These are phyloP conservation scores for Verticillium zaregamsianum DNA, from an alignment of 2,329 filamentous ascomycete genomes.

Conservation along the genomic window DNA sequence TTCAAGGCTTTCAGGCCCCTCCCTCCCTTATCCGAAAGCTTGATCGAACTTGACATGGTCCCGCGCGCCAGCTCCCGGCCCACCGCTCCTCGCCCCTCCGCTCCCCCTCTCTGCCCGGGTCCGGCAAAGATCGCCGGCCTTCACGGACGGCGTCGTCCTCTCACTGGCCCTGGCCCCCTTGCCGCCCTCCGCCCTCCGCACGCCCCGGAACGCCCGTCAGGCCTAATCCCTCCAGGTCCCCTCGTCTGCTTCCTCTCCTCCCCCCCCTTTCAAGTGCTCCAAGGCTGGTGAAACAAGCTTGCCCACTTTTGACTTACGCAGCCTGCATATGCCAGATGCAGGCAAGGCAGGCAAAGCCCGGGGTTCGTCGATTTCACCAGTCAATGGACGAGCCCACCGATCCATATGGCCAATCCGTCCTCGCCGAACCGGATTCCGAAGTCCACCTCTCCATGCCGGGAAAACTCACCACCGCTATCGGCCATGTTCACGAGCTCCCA, in stretches of 20 bases:
- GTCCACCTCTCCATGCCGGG: background rate
- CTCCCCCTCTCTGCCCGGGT: constrained; percentile 2
- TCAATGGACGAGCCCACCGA: background rate
- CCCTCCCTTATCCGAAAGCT: background rate
- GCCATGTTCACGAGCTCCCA: background rate
- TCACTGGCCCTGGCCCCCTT: background rate
- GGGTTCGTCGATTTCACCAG: background rate
- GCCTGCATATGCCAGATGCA: constrained; percentile 4
- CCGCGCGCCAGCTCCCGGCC: background rate
- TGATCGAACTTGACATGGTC: constrained; percentile 4
- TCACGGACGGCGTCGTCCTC: background rate
- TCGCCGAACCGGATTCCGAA: background rate
- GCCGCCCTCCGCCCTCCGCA: background rate
- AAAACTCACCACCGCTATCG: background rate
- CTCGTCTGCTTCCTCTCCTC: background rate
- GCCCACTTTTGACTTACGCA: constrained; percentile 6
- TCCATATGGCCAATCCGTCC: background rate
- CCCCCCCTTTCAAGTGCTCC: background rate
- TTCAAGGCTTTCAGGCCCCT: background rate
- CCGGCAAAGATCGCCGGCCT: constrained; percentile 3
- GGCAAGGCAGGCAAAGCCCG: background rate
- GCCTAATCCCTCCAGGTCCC: background rate
- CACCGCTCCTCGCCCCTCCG: background rate
- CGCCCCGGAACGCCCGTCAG: background rate
- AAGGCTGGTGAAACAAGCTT: constrained; percentile 3